Base-by-base conservation (phyloP, 1,284 basidiomycete species). In the Somion occarium region DNA sequence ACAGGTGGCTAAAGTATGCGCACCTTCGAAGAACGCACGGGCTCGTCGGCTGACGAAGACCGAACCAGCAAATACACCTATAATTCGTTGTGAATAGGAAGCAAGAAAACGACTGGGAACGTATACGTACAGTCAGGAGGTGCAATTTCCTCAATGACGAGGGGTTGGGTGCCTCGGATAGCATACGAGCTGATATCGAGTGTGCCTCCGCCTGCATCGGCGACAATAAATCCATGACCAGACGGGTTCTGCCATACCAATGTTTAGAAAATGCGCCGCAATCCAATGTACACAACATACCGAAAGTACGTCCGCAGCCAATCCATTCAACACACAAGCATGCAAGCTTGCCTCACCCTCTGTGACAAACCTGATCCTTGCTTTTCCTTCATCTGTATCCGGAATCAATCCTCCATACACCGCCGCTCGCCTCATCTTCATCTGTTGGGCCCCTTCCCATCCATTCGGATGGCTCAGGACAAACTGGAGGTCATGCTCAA, bases 281-380 rank as follows among this genome's bases (percentile, higher is more conserved):
- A 7, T 15, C 15, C 30, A 34, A 34, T 34, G 23, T 27, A 22
- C 15, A 38, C 11, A n/a, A 69, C 76, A 49, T 56, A 88, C 86
- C 51, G 80, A 81, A 56, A 88, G 75, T 20, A 88, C 83, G 59
- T 90, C 86, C 2, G 78, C 79, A 7, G 85, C 85, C 2, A 88
- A 73, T 1, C 85, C 86, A 60, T 80, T 88, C 57, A 86, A 66
- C 3, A 88, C 81, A 65, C 85, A 89, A 1, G 85, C 82, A 61
- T 89, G 87, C 60, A 89, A 68, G 72, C 84, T 88, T 0, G 87
- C 87, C 67, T 90, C 87, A 48, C 86, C 87, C 63, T 89, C 88
- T 1, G 85, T 88, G 37, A 90, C 86, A 57, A 90, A 88, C 26
- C 83, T 72, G 57, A 90, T 85, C 47, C 83, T 72, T 0, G 84